Conservation (phyloP, 805 yeast species). For the Cyberlindnera mississippiensis region DNA sequence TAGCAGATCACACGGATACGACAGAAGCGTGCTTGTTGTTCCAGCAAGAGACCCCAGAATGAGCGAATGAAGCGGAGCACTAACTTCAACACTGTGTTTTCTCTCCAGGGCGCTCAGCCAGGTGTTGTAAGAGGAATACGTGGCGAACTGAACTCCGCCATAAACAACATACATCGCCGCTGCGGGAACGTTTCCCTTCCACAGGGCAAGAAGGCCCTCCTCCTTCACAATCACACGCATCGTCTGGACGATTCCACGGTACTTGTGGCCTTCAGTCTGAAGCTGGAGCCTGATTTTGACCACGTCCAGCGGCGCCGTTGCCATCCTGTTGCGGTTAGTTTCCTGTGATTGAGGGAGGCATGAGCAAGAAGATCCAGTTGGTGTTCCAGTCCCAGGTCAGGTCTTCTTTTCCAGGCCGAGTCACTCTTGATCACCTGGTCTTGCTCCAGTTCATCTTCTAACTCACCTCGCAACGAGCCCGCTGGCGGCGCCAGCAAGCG, state of each 20-base stretch:
- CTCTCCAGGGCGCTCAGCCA: slow-evolving; percentile 33
- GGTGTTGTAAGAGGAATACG: slow-evolving; percentile 55
- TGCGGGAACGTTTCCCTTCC: slow-evolving; percentile 97
- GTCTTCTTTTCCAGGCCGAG: too few relatives aligned
- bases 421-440: too few relatives aligned
- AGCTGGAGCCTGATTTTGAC: slow-evolving; percentile 74
- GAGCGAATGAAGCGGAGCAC: slow-evolving; percentile 33
- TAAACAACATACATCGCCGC: slow-evolving; percentile 78
- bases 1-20: slow-evolving; percentile 90
- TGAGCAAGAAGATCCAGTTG: too few relatives aligned
- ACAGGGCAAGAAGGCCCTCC: slow-evolving; percentile 76
- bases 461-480: slow-evolving; percentile 39
- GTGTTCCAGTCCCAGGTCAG: too few relatives aligned
- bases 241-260: slow-evolving; percentile 36
- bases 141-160: slow-evolving; percentile 81
- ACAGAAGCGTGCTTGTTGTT: slow-evolving; percentile 57
- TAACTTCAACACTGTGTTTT: slow-evolving; percentile 10
- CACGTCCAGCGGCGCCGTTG: slow-evolving; percentile 77
- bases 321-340: slow-evolving; percentile 35
- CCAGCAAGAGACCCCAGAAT: slow-evolving; percentile 80
- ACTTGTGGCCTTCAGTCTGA: slow-evolving; percentile 34
- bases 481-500: slow-evolving; percentile 43
- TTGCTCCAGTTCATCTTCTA: slow-evolving; percentile 27
- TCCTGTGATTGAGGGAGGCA: too few relatives aligned
- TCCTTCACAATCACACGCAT: slow-evolving; percentile 41